Percentiles rank a stretch among this genome's conserved stretches.
phyloP scores from a whole-genome alignment of 73 alveolate species.

The Symbiodinium natans region DNA sequence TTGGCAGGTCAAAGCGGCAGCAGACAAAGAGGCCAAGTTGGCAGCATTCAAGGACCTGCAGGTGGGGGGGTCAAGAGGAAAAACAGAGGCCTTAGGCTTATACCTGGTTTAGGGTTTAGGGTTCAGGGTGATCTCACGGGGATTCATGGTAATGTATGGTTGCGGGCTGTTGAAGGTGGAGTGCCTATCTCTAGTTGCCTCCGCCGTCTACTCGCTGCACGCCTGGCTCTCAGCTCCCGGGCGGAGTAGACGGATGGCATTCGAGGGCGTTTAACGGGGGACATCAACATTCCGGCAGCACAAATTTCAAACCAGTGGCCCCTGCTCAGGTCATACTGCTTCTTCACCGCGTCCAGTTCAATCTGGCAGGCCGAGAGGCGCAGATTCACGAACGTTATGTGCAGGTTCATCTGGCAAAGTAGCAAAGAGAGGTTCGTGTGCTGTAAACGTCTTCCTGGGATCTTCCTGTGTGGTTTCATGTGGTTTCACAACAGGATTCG shows the following conservation, averaged over 20 bases:
- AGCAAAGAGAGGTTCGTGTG: no score
- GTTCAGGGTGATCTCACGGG: neutral
- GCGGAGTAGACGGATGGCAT: neutral
- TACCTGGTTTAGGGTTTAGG: neutral
- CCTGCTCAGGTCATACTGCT: constrained; percentile 52
- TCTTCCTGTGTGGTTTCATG: no score
- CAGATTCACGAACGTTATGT: no score
- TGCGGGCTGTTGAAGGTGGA: constrained; percentile 14
- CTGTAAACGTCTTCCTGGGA: no score
- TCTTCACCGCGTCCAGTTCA: constrained; percentile 67
- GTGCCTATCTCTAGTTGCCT: constrained; percentile 64
- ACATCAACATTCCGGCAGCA: neutral
- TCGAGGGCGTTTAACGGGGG: neutral
- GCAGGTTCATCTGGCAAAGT: no score
- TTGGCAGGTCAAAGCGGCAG: constrained; percentile 61
- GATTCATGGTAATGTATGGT: no score
- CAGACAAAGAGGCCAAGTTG: constrained; percentile 17
- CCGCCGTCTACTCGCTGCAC: constrained; percentile 51
- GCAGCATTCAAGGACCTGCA: constrained; percentile 60
- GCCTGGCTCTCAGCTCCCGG: neutral
- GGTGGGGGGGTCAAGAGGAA: neutral
- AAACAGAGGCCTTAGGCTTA: neutral
- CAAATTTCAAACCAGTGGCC: neutral
- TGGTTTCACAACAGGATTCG: no score
- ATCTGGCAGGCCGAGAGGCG: constrained; percentile 88